Evolutionary conservation across 1,139 yeast genomes (phyloP).

Genomic region (Lodderomyces margitis): DNA sequence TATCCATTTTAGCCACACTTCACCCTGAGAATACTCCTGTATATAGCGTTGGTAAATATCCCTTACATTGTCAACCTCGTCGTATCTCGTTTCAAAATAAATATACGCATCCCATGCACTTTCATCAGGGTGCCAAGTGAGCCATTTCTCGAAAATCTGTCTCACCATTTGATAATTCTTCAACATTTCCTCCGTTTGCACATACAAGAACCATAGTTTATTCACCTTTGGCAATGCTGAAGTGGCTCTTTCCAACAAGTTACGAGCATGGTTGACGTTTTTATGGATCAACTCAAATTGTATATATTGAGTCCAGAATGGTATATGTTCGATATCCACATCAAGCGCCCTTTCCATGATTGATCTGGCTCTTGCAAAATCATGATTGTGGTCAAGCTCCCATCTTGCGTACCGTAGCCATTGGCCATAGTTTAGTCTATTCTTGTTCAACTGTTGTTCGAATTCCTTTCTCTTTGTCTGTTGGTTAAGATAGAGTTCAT

Average conservation of each 20-base stretch:
- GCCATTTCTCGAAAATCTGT: slow-evolving; percentile 75
- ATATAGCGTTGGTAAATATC: slow-evolving; percentile 57
- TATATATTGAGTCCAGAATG: slow-evolving; percentile 83
- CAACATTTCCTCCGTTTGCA: slow-evolving; percentile 78
- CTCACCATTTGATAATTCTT: slow-evolving; percentile 65
- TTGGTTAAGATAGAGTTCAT: slow-evolving; percentile 76
- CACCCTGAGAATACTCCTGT: slow-evolving; percentile 47
- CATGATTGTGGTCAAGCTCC: slow-evolving; percentile 76
- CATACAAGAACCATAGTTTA: slow-evolving; percentile 83
- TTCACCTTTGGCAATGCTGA: slow-evolving; percentile 73
- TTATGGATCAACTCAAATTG: slow-evolving; percentile 71
- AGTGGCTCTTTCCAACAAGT: slow-evolving; percentile 76
- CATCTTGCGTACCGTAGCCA: slow-evolving; percentile 93
- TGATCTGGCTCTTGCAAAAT: slow-evolving; percentile 72
- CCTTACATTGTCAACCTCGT: slow-evolving; percentile 58
- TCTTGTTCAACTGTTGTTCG: slow-evolving; percentile 82
- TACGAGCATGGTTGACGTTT: slow-evolving; percentile 86
- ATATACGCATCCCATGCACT: slow-evolving; percentile 77
- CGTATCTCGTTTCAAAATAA: slow-evolving; percentile 67
- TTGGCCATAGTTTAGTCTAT: slow-evolving; percentile 76
- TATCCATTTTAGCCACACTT: slow-evolving; percentile 60
- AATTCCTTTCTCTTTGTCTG: slow-evolving; percentile 74
- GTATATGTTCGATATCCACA: slow-evolving; percentile 70
- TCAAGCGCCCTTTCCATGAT: slow-evolving; percentile 85
- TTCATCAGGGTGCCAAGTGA: slow-evolving; percentile 65